These are phyloP conservation scores for Trichomonascaceae sp. DNA, from an alignment of 1,139 yeast species.

Conservation along the genomic window DNA sequence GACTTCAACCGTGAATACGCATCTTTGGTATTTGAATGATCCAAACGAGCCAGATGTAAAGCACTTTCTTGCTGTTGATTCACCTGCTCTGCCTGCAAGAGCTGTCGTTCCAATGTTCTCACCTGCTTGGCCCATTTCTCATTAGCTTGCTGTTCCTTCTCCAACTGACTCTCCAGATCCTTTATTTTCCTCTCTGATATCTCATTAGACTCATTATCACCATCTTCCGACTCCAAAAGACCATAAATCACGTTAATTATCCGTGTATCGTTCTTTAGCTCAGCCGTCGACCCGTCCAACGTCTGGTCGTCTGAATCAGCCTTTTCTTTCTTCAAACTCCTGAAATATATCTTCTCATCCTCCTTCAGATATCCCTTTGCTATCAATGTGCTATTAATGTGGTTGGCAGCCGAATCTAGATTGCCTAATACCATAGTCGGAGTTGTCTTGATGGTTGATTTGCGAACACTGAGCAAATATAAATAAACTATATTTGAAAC, in stretches of 20 bases:
- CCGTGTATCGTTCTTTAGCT: constrained; percentile 20
- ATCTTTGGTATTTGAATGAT: constrained; percentile 7
- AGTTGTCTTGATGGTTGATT: neutral
- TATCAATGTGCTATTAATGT: constrained; percentile 24
- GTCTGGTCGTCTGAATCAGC: neutral
- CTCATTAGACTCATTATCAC: constrained; percentile 18
- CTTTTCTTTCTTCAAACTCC: constrained; percentile 9
- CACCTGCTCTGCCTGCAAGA: constrained; percentile 11
- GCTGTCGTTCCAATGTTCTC: constrained; percentile 17
- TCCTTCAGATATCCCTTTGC: constrained; percentile 26
- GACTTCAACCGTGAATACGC: constrained; percentile 10
- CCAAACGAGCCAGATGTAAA: constrained; percentile 11
- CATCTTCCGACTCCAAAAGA: constrained; percentile 24
- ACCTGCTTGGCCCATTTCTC: constrained; percentile 12
- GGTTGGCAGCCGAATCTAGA: constrained; percentile 24
- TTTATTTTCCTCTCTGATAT: constrained; percentile 7
- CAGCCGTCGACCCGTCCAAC: neutral
- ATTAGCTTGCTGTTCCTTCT: constrained; percentile 6
- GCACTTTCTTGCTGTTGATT: constrained; percentile 14
- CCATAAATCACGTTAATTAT: constrained; percentile 26
- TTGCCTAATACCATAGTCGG: constrained; percentile 13
- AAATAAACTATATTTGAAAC: neutral
- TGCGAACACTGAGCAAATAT: neutral
- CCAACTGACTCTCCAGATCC: constrained; percentile 17
- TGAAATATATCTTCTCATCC: constrained; percentile 21